phyloP scores from a whole-genome alignment of 768 basidiomycete genomes.

The Suillus hirtellus region DNA sequence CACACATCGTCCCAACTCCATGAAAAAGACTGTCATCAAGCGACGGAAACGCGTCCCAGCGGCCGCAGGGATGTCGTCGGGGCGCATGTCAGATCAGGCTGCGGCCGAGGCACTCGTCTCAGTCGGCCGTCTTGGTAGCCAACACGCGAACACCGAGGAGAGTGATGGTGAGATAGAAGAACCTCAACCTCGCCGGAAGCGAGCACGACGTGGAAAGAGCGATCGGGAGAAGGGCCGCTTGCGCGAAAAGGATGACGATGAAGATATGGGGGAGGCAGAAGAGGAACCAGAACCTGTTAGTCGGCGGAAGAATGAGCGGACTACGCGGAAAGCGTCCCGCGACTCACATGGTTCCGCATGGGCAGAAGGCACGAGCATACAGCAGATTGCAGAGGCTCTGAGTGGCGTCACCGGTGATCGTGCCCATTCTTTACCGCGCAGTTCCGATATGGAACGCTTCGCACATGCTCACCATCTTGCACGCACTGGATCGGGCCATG shows the following conservation, averaged over 20 bases:
- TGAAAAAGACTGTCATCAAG: constrained; percentile 99
- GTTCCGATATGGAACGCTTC: constrained; percentile 31
- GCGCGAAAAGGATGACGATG: constrained; percentile 45
- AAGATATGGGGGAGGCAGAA: constrained; percentile 48
- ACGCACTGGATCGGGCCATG: constrained; percentile 36
- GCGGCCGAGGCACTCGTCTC: constrained; percentile 88
- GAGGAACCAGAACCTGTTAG: constrained; percentile 21
- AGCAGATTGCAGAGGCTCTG: constrained; percentile 35
- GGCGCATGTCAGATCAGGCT: constrained; percentile 77
- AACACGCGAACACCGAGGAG: constrained; percentile 39
- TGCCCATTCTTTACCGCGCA: constrained; percentile 34
- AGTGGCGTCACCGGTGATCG: constrained; percentile 27
- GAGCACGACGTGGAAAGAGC: constrained; percentile 44
- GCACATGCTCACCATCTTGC: constrained; percentile 33
- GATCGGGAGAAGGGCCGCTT: constrained; percentile 38
- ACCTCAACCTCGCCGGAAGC: constrained; percentile 59
- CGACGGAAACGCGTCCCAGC: constrained; percentile 96
- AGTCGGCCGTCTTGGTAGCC: constrained; percentile 58
- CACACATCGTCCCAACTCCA: constrained; percentile 93
- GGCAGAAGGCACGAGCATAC: constrained; percentile 37
- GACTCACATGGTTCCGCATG: constrained; percentile 35
- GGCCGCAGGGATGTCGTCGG: constrained; percentile 49
- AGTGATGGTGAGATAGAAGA: constrained; percentile 45
- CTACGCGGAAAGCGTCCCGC: constrained; percentile 36
- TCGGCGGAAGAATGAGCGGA: constrained; percentile 34